These are phyloP conservation scores for Ascomycota sp. DNA, from an alignment of 2,329 filamentous ascomycete species.

Conservation along the genomic window DNA sequence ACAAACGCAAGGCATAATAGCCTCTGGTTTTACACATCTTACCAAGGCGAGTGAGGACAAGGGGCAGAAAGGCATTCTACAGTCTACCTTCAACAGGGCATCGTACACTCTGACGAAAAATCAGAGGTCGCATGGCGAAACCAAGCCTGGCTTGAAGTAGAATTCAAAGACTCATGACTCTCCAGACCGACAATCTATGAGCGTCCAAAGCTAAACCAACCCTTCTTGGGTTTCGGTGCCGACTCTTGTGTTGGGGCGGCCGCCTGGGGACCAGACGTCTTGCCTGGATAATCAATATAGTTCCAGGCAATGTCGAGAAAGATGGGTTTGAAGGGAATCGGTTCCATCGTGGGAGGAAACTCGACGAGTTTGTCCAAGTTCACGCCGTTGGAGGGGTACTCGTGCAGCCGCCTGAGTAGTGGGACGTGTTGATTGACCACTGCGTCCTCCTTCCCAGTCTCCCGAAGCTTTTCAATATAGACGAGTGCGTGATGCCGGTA, in stretches of 20 bases:
- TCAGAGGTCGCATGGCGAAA: no score
- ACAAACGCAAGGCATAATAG: no score
- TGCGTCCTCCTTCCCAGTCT: slow-evolving; percentile 22
- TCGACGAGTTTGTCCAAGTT: slow-evolving; percentile 63
- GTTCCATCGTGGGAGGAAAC: slow-evolving; percentile 64
- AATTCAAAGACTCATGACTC: no score
- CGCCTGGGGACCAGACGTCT: slow-evolving; percentile 12
- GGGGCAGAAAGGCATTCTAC: no score
- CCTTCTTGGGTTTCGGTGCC: slow-evolving; percentile 28
- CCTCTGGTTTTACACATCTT: no score
- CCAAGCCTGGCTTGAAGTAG: no score
- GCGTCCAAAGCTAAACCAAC: slow-evolving; percentile 57
- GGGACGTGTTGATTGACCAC: slow-evolving; percentile 18
- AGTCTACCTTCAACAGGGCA: no score
- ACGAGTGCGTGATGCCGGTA: slow-evolving; percentile 70
- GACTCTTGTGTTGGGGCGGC: slow-evolving; percentile 16
- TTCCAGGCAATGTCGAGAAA: slow-evolving; percentile 97
- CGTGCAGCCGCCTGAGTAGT: slow-evolving; percentile 50
- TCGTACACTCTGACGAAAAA: no score
- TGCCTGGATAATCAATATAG: slow-evolving; percentile 76
- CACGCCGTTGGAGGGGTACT: slow-evolving; percentile 48
- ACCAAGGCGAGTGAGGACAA: no score
- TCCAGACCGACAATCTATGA: slow-evolving; percentile 7
- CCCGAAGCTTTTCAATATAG: slow-evolving; percentile 47
- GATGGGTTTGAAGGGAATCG: slow-evolving; percentile 77